Percentiles rank a stretch among this genome's conserved stretches.
phyloP scores from a whole-genome alignment of 1,284 basidiomycete species.

The Marasmius tenuissimus region DNA sequence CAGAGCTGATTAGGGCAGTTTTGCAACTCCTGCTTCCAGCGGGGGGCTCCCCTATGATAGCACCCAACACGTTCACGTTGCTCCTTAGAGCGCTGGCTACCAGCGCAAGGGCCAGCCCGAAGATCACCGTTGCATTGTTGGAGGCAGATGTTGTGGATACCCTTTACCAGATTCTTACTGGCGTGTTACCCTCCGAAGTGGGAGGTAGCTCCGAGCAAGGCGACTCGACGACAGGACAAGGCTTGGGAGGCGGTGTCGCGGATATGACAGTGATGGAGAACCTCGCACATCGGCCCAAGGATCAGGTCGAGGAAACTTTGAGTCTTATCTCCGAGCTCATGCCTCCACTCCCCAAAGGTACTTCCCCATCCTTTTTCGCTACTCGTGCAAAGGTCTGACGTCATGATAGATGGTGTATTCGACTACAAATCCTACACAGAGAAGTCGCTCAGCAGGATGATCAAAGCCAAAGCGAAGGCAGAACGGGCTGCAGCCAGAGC shows the following conservation, averaged over 20 bases:
- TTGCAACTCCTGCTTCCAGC: conserved; percentile 85
- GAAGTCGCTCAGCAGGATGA: conserved; percentile 72
- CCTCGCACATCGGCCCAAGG: conserved; percentile 93
- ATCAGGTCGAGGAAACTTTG: conserved; percentile 92
- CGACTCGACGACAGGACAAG: conserved; percentile 61
- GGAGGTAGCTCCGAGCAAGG: conserved; percentile 64
- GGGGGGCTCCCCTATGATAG: conserved; percentile 82
- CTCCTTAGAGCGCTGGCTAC: conserved; percentile 87
- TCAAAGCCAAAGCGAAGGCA: conserved; percentile 77
- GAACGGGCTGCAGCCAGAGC: conserved; percentile 70
- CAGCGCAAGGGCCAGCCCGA: conserved; percentile 82
- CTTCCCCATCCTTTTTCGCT: conserved; percentile 16
- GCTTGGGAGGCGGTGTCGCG: conserved; percentile 80
- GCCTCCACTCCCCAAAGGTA: conserved; percentile 89
- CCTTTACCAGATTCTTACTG: conserved; percentile 90
- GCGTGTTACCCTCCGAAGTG: conserved; percentile 75
- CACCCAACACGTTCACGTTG: conserved; percentile 83
- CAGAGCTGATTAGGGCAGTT: conserved; percentile 81
- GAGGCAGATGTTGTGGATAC: conserved; percentile 91
- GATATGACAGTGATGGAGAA: conserved; percentile 99
- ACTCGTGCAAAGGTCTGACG: conserved; percentile 13
- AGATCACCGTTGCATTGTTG: conserved; percentile 81
- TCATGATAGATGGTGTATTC: conserved; percentile 81
- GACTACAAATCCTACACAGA: conserved; percentile 90
- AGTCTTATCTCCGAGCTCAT: conserved; percentile 87